These are phyloP conservation scores for Colletotrichum brevisporum DNA, from an alignment of 2,329 filamentous ascomycete genomes.

Conservation along the genomic window DNA sequence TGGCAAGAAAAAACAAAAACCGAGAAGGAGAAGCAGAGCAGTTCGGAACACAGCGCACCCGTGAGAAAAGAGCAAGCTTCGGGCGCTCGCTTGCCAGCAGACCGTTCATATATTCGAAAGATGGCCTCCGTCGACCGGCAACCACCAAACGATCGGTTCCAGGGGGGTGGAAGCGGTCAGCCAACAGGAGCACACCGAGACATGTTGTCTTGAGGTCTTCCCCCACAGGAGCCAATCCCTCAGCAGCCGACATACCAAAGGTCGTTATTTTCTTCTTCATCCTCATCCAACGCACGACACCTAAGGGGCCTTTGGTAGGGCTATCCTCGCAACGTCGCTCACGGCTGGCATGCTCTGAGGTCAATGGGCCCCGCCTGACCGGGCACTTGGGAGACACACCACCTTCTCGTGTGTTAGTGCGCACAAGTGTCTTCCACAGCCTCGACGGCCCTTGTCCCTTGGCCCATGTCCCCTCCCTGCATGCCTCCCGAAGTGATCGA, in stretches of 20 bases:
- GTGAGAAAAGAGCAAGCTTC: conserved; percentile 32
- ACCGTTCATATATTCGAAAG: conserved; percentile 33
- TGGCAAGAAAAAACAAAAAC: conserved; percentile 29
- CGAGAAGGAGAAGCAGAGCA: conserved; percentile 25
- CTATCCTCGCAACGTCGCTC: conserved; percentile 30
- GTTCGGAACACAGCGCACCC: conserved; percentile 27
- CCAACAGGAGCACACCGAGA: conserved; percentile 34
- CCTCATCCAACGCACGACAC: conserved; percentile 35
- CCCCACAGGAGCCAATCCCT: conserved; percentile 36
- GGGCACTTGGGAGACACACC: conserved; percentile 37
- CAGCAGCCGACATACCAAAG: conserved; percentile 34
- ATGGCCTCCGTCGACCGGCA: conserved; percentile 3
- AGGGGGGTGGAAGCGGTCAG: conserved; percentile 34
- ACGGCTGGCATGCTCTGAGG: conserved; percentile 25
- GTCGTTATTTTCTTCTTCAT: conserved; percentile 27
- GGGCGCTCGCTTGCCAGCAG: conserved; percentile 20
- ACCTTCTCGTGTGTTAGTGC: conserved; percentile 37
- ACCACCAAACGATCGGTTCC: conserved; percentile 25
- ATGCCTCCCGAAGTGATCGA: conserved; percentile 38
- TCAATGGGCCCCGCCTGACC: conserved; percentile 34
- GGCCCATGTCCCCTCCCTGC: conserved; percentile 19
- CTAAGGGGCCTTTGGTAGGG: conserved; percentile 27
- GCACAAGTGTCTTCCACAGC: conserved; percentile 36
- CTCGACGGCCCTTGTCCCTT: conserved; percentile 20
- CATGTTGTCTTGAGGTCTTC: conserved; percentile 31